phyloP scores from a whole-genome alignment of 2,329 filamentous ascomycete species.

The Aspergillus nomiae region DNA sequence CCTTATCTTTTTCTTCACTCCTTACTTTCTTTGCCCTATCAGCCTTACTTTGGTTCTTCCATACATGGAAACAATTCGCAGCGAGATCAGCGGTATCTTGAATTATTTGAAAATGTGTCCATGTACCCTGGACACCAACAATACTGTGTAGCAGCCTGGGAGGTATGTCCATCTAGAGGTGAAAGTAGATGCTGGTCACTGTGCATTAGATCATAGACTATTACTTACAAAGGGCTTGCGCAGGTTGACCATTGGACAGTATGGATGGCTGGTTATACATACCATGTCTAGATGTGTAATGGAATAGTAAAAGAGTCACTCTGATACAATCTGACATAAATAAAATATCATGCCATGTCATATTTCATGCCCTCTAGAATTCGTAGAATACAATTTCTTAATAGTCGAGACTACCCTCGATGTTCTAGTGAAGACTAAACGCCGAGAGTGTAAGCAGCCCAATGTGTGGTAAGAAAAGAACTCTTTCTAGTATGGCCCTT shows the following conservation, averaged over 20 bases:
- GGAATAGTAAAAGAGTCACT: background rate
- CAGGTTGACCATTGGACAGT: background rate
- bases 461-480: background rate
- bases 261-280: background rate
- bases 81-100: background rate
- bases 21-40: background rate
- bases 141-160: background rate
- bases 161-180: background rate
- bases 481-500: background rate
- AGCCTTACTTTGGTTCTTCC: background rate
- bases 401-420: background rate
- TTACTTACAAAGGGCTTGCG: background rate
- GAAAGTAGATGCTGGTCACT: background rate
- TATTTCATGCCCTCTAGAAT: background rate
- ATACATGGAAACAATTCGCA: background rate
- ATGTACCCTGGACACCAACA: background rate
- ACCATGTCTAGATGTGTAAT: background rate
- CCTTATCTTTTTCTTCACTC: background rate
- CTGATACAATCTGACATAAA: background rate
- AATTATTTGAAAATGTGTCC: background rate
- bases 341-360: background rate
- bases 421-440: background rate
- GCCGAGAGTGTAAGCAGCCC: background rate
- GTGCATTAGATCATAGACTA: background rate
- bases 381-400: background rate